These are phyloP conservation scores for Canna indica DNA, from an alignment of 176 grass and related monocot genomes.

Conservation along the genomic window DNA sequence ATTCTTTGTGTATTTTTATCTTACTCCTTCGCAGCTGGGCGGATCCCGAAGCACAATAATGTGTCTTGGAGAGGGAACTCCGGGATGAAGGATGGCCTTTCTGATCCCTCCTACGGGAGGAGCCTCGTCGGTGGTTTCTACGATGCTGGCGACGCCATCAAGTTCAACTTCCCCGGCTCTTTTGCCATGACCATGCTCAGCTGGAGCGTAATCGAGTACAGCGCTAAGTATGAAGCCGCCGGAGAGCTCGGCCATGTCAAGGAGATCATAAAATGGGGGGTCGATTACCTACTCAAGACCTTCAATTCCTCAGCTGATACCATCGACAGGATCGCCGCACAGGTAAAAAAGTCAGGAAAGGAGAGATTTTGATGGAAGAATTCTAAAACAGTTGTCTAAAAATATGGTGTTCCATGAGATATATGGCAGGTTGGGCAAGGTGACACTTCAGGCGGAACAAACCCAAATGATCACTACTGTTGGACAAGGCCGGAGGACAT, in stretches of 20 bases:
- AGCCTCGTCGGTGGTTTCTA: constrained; percentile 72
- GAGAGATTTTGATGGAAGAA: background rate
- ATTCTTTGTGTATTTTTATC: background rate
- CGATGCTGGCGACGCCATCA: constrained; percentile 59
- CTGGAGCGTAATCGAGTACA: constrained; percentile 97
- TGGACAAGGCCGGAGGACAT: constrained; percentile 14
- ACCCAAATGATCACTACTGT: constrained; percentile 11
- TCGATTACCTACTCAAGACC: constrained; percentile 85
- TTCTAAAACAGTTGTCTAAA: background rate
- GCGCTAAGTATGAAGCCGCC: constrained; percentile 63
- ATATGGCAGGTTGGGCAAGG: constrained; percentile 4
- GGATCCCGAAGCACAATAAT: constrained; percentile 57
- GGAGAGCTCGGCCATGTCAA: constrained; percentile 70
- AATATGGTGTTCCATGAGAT: background rate
- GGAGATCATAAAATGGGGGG: constrained; percentile 79
- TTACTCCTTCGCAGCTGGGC: background rate
- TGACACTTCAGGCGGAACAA: background rate
- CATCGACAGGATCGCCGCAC: constrained; percentile 39
- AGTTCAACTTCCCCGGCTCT: constrained; percentile 78
- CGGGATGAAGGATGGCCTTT: constrained; percentile 73
- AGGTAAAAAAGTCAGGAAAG: background rate
- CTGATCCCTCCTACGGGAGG: constrained; percentile 36
- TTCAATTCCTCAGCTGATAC: constrained; percentile 71
- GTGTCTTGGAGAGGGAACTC: constrained; percentile 73
- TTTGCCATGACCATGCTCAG: constrained; percentile 90